Percentiles rank a stretch among this genome's conserved stretches.
Conservation (phyloP, 1,284 basidiomycete species). For the Apiotrichum gamsii region DNA sequence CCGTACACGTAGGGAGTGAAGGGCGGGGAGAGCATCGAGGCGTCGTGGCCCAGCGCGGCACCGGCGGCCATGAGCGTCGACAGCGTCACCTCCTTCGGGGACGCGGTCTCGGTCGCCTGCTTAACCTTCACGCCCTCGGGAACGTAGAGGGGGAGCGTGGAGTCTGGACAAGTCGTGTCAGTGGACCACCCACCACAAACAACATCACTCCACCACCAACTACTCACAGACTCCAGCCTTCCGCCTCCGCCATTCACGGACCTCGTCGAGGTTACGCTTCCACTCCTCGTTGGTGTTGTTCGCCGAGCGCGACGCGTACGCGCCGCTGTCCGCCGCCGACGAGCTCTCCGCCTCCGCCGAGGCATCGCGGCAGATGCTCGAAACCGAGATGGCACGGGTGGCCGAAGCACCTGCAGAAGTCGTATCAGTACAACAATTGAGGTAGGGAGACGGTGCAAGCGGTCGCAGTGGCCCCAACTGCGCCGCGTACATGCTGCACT, state of each 20-base stretch:
- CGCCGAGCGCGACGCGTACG: too few species aligned
- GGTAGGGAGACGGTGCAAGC: neutral
- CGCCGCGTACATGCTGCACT: neutral
- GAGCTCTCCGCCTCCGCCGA: constrained; percentile 3
- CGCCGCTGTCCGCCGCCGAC: too few species aligned
- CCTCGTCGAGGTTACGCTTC: constrained; percentile 38
- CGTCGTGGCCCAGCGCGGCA: constrained; percentile 87
- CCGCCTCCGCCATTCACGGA: constrained; percentile 34
- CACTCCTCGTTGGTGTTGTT: constrained; percentile 34
- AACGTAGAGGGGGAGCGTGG: constrained; percentile 23
- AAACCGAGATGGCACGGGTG: constrained; percentile 2
- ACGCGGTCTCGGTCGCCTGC: constrained; percentile 10
- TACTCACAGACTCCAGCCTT: constrained; percentile 35
- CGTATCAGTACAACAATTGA: neutral
- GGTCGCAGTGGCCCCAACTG: neutral
- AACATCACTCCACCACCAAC: too few species aligned
- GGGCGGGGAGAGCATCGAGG: constrained; percentile 73
- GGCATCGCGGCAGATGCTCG: constrained; percentile 3
- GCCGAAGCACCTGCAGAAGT: neutral
- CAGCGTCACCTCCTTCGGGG: constrained; percentile 51
- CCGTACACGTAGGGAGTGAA: constrained; percentile 94
- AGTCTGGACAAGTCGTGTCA: constrained; percentile 11
- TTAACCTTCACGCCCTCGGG: constrained; percentile 5
- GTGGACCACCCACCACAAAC: neutral
- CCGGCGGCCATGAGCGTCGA: constrained; percentile 87